A percentile compares a stretch with the other conserved stretches of the same genome.
phyloP scores from a whole-genome alignment of 129 eudicot species.

The Flaveria trinervia region DNA sequence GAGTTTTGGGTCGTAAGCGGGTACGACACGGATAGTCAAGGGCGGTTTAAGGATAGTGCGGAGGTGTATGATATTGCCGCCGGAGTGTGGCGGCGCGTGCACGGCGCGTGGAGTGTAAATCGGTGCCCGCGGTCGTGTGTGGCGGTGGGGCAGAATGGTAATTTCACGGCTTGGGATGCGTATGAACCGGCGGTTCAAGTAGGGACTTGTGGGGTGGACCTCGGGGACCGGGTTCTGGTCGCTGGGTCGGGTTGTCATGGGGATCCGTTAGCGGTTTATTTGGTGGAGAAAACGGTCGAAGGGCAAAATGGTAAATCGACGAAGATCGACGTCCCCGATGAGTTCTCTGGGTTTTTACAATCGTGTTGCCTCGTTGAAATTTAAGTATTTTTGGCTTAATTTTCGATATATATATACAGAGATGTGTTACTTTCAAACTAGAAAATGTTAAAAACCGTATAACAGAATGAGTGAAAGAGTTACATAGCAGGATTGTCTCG shows the following conservation, averaged over 20 bases:
- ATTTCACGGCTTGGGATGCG: conserved; percentile 53
- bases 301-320: conserved; percentile 60
- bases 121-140: conserved; percentile 74
- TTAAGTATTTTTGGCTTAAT: conserved; percentile 12
- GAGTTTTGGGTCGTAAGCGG: conserved; percentile 81
- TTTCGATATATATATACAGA: neutral
- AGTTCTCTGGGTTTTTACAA: conserved; percentile 66
- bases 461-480: no score
- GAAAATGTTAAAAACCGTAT: no score
- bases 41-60: conserved; percentile 56
- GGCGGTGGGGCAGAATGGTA: conserved; percentile 47
- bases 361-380: conserved; percentile 80
- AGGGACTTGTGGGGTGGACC: conserved; percentile 59
- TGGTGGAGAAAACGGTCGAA: conserved; percentile 33
- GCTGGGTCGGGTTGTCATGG: conserved; percentile 69
- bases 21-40: conserved; percentile 69
- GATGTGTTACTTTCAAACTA: neutral
- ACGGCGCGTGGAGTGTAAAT: conserved; percentile 55
- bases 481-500: no score
- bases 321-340: conserved; percentile 50
- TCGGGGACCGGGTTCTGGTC: conserved; percentile 52
- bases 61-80: conserved; percentile 44
- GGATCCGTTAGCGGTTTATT: conserved; percentile 51
- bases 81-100: conserved; percentile 68
- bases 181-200: conserved; percentile 46